Conservation (phyloP, 2,329 filamentous ascomycete species). For the Botryotinia convoluta region DNA sequence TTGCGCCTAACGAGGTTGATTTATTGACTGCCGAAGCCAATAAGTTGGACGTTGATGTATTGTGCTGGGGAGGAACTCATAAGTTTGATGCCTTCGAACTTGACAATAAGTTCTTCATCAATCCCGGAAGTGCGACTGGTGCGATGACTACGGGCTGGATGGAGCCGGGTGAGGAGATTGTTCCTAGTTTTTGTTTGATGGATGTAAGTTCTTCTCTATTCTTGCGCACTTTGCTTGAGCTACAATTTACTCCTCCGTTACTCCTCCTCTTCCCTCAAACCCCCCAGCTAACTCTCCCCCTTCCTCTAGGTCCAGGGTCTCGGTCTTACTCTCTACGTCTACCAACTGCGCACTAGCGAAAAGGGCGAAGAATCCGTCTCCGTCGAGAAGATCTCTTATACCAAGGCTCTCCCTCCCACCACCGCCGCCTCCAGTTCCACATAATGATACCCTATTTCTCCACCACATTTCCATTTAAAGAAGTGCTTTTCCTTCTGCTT, state of each 20-base stretch:
- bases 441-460: conserved; percentile 29
- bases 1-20: conserved; percentile 62
- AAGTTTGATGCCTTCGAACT: conserved; percentile 70
- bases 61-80: conserved; percentile 68
- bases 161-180: conserved; percentile 64
- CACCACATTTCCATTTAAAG: neutral
- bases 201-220: conserved; percentile 64
- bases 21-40: conserved; percentile 66
- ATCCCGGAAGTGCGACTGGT: conserved; percentile 65
- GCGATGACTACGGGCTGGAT: conserved; percentile 59
- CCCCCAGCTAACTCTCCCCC: neutral
- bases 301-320: conserved; percentile 80
- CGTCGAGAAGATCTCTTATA: conserved; percentile 83
- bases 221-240: neutral
- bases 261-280: neutral
- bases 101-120: conserved; percentile 73
- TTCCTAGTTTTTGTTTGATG: conserved; percentile 95
- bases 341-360: conserved; percentile 75
- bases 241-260: neutral
- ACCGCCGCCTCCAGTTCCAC: conserved; percentile 3
- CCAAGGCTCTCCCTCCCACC: conserved; percentile 56
- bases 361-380: conserved; percentile 76
- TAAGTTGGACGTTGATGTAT: conserved; percentile 65
- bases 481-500: neutral
- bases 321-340: conserved; percentile 92